Evolutionary conservation across 768 basidiomycete species (phyloP), one percentile per base, ranked within the genome.

Genomic region (Tylopilus sp.): DNA sequence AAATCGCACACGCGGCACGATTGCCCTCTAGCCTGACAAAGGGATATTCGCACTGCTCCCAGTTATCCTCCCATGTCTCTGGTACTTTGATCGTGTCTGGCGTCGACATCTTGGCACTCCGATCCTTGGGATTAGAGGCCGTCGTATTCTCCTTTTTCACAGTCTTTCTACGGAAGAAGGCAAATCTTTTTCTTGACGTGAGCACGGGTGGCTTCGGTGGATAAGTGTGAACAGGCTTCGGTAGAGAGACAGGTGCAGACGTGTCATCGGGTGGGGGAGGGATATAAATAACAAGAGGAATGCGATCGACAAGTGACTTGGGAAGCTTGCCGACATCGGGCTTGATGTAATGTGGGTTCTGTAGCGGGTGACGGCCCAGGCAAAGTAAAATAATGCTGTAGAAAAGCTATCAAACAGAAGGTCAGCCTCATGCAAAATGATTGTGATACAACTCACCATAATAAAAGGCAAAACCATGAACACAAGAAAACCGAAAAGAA

Each of bases 251-350:
- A 52, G 66, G 71, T 40, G 53, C 62, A 38, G 65, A 60, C 22
- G 58, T 67, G 49, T 64, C 73, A 42, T 80, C 79, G 0, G 86
- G 86, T 3, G 89, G 87, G 0, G 88, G 79, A 5, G 89, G 89
- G 35, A 93, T 91, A 69, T 91, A 93, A 56, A 90, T 79, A 23
- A 91, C 90, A 20, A 92, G 76, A 1, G 91, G 91, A 35, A 93
- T 91, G 44, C 77, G 78, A 48, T 91, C 86, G 21, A 93, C 88
- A 8, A 85, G 70, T 6, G 81, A 70, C 62, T 81, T 83, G 1
- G 88, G 73, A 8, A 92, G 71, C 62, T 90, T 89, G 6, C 81
- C 85, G 36, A 91, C 80, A 44, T 91, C 88, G 10, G 87, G 88
- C 51, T 83, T 84, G 65, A 91, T 87, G 63, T 80, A 75, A 48